Evolutionary conservation across 2,329 filamentous ascomycete genomes (phyloP), one percentile per base, ranked within the genome.

Genomic region (Akanthomyces lecanii): DNA sequence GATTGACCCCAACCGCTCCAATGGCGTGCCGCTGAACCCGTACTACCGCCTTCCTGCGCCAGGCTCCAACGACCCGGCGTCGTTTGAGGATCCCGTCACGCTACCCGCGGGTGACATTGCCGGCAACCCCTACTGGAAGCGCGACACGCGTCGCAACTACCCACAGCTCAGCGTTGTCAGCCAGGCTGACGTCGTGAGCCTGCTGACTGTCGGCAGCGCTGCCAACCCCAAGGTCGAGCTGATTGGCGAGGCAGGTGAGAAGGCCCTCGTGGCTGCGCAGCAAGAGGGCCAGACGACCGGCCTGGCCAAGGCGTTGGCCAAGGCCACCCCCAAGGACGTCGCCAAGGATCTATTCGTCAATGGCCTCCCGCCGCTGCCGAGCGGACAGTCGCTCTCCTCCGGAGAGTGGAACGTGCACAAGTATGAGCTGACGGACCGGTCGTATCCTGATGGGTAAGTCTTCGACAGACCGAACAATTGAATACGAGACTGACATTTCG

Each of bases 11-110:
- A 87, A 91, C 72, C 93, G 95, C 68, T 97, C 93, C 68, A 92
- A 89, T 71, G 95, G 95, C 76, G 81, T 99, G 23, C 95, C 95
- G 53, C 81, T 99, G 71, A 98, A 98, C 84, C 88, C 92, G 47
- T 89, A 93, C 81, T 97, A 85, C 85, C 93, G 95, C 70, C 89
- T 91, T 78, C 95, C 95, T 65, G 79, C 93, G 0, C 76, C 76
- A 47, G 77, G 81, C 70, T 56, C 74, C 71, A 67, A 75, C 70
- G 66, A 79, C 75, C 70, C 78, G 68, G 40, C 73, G 67, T 61
- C 71, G 67, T 72, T 76, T 72, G 64, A 74, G 65, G 77, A 78
- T 69, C 76, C 77, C 65, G 76, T 79, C 56, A 56, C 95, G 90
- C 11, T 97, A 81, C 77, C 77, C 44, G 77, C 77, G 6, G 76